A percentile compares a stretch with the other conserved stretches of the same genome.
phyloP scores from a whole-genome alignment of 306 rosid species.

The Gillenia trifoliata region DNA sequence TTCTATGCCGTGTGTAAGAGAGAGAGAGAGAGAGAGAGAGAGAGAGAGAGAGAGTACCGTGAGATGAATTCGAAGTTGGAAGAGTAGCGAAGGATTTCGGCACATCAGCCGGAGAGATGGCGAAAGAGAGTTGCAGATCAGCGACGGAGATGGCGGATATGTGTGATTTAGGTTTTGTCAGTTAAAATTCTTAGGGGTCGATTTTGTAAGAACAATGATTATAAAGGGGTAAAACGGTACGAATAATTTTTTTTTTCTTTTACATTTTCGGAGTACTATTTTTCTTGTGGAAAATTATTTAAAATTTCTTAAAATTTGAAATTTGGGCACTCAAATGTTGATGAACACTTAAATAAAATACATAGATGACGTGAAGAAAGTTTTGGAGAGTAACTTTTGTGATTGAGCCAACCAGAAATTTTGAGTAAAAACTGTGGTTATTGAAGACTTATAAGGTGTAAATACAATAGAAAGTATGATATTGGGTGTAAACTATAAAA shows the following conservation, averaged over 20 bases:
- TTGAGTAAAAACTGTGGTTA: too few species aligned
- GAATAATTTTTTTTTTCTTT: neutral
- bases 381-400: too few species aligned
- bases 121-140: neutral
- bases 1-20: neutral
- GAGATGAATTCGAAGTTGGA: neutral
- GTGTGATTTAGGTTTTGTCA: neutral
- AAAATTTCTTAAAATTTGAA: too few species aligned
- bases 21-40: neutral
- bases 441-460: too few species aligned
- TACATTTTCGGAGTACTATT: too few species aligned
- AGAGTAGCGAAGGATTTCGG: neutral
- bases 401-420: too few species aligned
- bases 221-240: neutral
- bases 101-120: neutral
- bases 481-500: too few species aligned
- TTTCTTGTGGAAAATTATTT: too few species aligned
- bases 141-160: neutral
- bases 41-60: neutral
- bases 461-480: too few species aligned
- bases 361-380: too few species aligned
- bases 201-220: neutral
- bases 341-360: too few species aligned
- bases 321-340: too few species aligned
- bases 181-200: neutral